These are phyloP conservation scores for Glomus cerebriforme DNA, from an alignment of 192 early-diverging fungal species.

Conservation along the genomic window DNA sequence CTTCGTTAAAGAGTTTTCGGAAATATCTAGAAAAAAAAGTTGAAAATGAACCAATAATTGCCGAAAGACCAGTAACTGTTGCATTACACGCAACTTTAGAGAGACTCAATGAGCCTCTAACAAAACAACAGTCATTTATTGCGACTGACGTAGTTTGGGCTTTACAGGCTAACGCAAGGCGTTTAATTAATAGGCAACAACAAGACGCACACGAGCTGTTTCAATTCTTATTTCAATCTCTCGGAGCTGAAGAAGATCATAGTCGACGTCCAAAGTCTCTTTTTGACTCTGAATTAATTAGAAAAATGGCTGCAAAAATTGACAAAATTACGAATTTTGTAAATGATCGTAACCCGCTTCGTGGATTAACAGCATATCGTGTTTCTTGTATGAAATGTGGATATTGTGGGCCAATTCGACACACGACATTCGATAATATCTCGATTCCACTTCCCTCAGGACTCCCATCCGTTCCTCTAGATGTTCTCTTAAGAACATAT, in stretches of 20 bases:
- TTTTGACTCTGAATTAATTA: constrained; percentile 4
- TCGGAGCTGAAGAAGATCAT: constrained; percentile 57
- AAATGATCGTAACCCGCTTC: constrained; percentile 60
- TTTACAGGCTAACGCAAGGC: constrained; percentile 39
- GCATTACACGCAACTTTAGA: constrained; percentile 38
- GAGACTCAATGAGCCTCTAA: constrained; percentile 35
- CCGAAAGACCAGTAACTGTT: constrained; percentile 35
- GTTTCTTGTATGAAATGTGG: constrained; percentile 76
- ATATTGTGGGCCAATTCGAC: constrained; percentile 47
- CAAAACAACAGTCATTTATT: constrained; percentile 44
- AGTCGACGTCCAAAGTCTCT: constrained; percentile 25
- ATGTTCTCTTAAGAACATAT: constrained; percentile 23
- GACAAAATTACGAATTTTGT: neutral
- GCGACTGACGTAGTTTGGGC: constrained; percentile 59
- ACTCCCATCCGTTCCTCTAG: neutral
- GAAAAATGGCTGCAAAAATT: neutral
- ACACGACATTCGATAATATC: constrained; percentile 30
- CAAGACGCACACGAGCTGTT: constrained; percentile 89
- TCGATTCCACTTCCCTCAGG: constrained; percentile 28
- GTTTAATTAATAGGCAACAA: constrained; percentile 69
- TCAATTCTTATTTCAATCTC: constrained; percentile 65
- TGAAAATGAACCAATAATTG: neutral
- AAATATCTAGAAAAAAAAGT: constrained; percentile 16
- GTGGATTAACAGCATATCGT: constrained; percentile 68
- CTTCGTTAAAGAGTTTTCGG: constrained; percentile 30